Evolutionary conservation across 139 green algal genomes (phyloP).

Genomic region (Limnomonas spitsbergensis): DNA sequence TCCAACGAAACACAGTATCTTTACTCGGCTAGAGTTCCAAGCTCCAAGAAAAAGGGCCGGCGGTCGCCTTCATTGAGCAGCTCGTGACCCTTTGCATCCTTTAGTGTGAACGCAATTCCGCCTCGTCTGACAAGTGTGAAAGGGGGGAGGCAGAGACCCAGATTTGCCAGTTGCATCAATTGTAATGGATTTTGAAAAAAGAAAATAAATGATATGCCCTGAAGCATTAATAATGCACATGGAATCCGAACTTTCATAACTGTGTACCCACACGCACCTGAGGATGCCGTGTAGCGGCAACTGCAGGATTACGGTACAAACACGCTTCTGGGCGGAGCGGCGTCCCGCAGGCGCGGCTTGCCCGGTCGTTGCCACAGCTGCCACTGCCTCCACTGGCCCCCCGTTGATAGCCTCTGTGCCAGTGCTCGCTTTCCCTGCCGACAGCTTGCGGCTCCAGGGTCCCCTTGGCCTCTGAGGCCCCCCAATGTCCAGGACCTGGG

Average conservation of each 20-base stretch:
- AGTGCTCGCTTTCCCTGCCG: not conserved
- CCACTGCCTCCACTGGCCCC: too few relatives aligned
- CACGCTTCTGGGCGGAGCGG: not conserved
- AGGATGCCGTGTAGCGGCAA: not conserved
- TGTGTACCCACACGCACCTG: not conserved
- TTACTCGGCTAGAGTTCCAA: too few relatives aligned
- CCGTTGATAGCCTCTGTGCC: too few relatives aligned
- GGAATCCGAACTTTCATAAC: too few relatives aligned
- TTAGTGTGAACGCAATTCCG: not conserved
- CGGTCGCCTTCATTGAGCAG: constrained; percentile 7
- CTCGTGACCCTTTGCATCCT: not conserved
- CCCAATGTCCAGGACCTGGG: not conserved
- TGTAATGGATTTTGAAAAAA: not conserved
- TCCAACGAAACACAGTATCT: too few relatives aligned
- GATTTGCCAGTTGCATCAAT: too few relatives aligned
- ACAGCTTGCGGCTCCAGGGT: not conserved
- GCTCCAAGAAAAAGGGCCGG: too few relatives aligned
- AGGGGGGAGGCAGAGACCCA: not conserved
- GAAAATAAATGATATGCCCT: not conserved
- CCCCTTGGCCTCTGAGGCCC: not conserved
- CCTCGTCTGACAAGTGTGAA: not conserved
- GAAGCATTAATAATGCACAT: too few relatives aligned
- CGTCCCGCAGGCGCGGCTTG: not conserved
- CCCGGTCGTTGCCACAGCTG: not conserved
- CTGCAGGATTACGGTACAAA: not conserved